phyloP scores from a whole-genome alignment of 2,329 filamentous ascomycete species.

The Cercospora sp. region DNA sequence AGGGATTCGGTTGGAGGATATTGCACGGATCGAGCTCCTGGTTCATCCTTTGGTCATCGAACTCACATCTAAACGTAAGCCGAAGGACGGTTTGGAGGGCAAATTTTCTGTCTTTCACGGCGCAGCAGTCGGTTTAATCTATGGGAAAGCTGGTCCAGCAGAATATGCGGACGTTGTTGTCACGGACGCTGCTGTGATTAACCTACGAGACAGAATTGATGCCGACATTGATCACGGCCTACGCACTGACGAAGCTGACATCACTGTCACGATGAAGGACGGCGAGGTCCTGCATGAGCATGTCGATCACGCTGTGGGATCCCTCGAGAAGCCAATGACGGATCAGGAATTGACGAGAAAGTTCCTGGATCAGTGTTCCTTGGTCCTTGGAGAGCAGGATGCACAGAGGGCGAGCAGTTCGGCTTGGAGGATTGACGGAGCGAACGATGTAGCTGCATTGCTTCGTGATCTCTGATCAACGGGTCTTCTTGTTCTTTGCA shows the following conservation, averaged over 20 bases:
- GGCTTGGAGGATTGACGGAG: slow-evolving; percentile 29
- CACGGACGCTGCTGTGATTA: slow-evolving; percentile 43
- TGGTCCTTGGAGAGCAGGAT: slow-evolving; percentile 43
- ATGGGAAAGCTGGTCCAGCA: slow-evolving; percentile 53
- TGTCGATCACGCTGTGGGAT: slow-evolving; percentile 54
- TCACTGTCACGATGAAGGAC: slow-evolving; percentile 43
- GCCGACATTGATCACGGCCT: slow-evolving; percentile 46
- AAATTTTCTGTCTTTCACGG: slow-evolving; percentile 60
- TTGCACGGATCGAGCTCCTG: slow-evolving; percentile 45
- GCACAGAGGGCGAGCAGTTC: slow-evolving; percentile 28
- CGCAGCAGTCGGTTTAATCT: slow-evolving; percentile 52
- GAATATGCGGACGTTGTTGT: slow-evolving; percentile 55
- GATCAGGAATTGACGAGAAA: slow-evolving; percentile 50
- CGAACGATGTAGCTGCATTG: slow-evolving; percentile 21
- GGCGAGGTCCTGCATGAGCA: slow-evolving; percentile 47
- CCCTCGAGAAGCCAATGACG: slow-evolving; percentile 51
- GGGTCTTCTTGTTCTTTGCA: neutral
- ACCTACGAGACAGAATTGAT: slow-evolving; percentile 49
- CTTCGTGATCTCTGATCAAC: neutral
- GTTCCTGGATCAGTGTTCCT: slow-evolving; percentile 51
- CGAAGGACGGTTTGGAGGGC: slow-evolving; percentile 52
- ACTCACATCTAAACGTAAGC: slow-evolving; percentile 53
- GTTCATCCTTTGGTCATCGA: slow-evolving; percentile 57
- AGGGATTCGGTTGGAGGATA: slow-evolving; percentile 36
- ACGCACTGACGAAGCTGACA: slow-evolving; percentile 46